These are phyloP conservation scores for Arthroderma uncinatum DNA, from an alignment of 2,329 filamentous ascomycete genomes.

Conservation along the genomic window DNA sequence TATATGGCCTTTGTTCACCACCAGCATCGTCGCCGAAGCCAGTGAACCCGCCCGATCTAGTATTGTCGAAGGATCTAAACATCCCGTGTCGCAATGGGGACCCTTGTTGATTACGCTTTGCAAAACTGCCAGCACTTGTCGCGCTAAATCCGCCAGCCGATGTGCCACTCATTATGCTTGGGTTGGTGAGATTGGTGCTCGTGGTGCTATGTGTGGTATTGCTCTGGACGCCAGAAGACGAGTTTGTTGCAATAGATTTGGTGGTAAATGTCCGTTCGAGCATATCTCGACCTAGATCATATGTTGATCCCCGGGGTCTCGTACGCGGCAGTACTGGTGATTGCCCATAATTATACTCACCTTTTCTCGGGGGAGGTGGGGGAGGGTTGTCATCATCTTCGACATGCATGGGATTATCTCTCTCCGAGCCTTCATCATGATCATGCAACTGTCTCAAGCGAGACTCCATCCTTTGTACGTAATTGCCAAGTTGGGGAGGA, in stretches of 20 bases:
- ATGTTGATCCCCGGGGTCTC: conserved; percentile 44
- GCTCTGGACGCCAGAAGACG: conserved; percentile 61
- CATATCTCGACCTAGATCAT: conserved; percentile 56
- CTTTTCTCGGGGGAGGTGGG: conserved; percentile 51
- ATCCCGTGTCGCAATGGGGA: not conserved
- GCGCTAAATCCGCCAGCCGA: conserved; percentile 87
- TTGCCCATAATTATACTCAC: conserved; percentile 25
- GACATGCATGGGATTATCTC: conserved; percentile 39
- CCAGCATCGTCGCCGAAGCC: conserved; percentile 26
- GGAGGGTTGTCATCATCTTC: conserved; percentile 42
- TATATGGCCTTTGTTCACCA: conserved; percentile 27
- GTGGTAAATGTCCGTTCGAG: conserved; percentile 75
- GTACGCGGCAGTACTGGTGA: conserved; percentile 31
- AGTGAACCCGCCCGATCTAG: conserved; percentile 35
- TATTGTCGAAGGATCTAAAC: conserved; percentile 21
- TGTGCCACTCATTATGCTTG: conserved; percentile 84
- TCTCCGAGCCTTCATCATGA: conserved; percentile 31
- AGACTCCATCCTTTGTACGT: conserved; percentile 85
- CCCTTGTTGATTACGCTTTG: conserved; percentile 44
- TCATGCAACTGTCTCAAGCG: conserved; percentile 61
- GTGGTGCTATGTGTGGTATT: conserved; percentile 52
- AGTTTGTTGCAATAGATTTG: conserved; percentile 73
- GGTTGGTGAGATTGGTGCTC: conserved; percentile 65
- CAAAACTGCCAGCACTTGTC: conserved; percentile 88
- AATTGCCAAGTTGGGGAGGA: conserved; percentile 66